These are phyloP conservation scores for Lepidium campestre DNA, from an alignment of 441 rosid species.

Conservation along the genomic window DNA sequence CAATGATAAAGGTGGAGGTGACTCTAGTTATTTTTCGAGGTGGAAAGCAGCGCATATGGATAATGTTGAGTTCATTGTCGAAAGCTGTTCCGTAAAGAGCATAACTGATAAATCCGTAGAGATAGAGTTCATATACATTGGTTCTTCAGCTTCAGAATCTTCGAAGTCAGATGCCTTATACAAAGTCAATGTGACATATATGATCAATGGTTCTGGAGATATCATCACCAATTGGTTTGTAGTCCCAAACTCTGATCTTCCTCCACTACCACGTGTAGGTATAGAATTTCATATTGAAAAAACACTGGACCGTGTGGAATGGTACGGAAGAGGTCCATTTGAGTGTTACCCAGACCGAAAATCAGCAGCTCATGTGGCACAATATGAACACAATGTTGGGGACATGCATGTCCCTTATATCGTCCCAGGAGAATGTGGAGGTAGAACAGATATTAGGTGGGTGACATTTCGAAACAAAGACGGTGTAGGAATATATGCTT, in stretches of 20 bases:
- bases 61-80: constrained; percentile 42
- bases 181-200: constrained; percentile 49
- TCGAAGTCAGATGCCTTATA: constrained; percentile 44
- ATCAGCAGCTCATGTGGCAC: constrained; percentile 80
- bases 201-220: constrained; percentile 71
- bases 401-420: constrained; percentile 93
- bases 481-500: constrained; percentile 80
- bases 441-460: constrained; percentile 96
- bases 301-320: constrained; percentile 57
- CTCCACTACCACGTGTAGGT: constrained; percentile 90
- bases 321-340: constrained; percentile 97
- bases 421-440: constrained; percentile 84
- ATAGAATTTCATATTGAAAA: constrained; percentile 71
- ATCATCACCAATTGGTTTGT: constrained; percentile 60
- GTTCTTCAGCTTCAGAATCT: constrained; percentile 28
- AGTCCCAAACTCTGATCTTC: constrained; percentile 66
- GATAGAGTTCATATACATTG: constrained; percentile 51
- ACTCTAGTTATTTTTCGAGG: constrained; percentile 58
- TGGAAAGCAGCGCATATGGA: constrained; percentile 78
- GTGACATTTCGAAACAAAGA: constrained; percentile 67
- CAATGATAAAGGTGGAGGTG: constrained; percentile 93
- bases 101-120: constrained; percentile 41
- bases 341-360: constrained; percentile 98
- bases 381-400: constrained; percentile 53
- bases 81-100: constrained; percentile 55